These are phyloP conservation scores for Podaxis pistillaris DNA, from an alignment of 768 basidiomycete species.

Conservation along the genomic window DNA sequence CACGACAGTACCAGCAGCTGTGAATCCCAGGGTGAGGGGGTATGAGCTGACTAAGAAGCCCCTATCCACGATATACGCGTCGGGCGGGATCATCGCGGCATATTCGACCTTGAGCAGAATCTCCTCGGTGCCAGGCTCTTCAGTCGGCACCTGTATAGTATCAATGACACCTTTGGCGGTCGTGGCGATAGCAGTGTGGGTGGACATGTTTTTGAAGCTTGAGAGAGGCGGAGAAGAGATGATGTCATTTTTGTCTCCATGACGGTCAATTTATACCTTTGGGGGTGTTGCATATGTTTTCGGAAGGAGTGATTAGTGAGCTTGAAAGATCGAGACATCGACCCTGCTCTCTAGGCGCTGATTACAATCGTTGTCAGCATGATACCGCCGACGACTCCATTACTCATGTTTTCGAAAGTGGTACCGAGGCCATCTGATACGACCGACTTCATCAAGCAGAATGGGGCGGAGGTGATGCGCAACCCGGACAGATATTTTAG, in stretches of 20 bases:
- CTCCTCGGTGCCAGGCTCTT: slow-evolving; percentile 31
- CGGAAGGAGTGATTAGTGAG: too few relatives aligned
- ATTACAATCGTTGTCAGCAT: too few relatives aligned
- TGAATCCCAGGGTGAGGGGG: slow-evolving; percentile 37
- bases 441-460: too few relatives aligned
- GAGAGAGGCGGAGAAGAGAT: background rate
- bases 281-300: background rate
- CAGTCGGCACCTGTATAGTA: slow-evolving; percentile 34
- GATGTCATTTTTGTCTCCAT: background rate
- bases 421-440: too few relatives aligned
- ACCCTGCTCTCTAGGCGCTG: too few relatives aligned
- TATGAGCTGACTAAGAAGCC: slow-evolving; percentile 29
- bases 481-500: too few relatives aligned
- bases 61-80: slow-evolving; percentile 36
- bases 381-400: too few relatives aligned
- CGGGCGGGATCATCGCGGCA: slow-evolving; percentile 38
- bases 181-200: slow-evolving; percentile 42
- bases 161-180: slow-evolving; percentile 33
- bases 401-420: too few relatives aligned
- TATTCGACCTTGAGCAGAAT: slow-evolving; percentile 41
- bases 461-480: too few relatives aligned
- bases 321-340: too few relatives aligned
- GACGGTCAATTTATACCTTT: background rate
- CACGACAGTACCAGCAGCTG: slow-evolving; percentile 35
- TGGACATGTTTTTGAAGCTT: slow-evolving; percentile 24